Evolutionary conservation across 768 basidiomycete genomes (phyloP).

Genomic region (Chlorophyllum brunneum): DNA sequence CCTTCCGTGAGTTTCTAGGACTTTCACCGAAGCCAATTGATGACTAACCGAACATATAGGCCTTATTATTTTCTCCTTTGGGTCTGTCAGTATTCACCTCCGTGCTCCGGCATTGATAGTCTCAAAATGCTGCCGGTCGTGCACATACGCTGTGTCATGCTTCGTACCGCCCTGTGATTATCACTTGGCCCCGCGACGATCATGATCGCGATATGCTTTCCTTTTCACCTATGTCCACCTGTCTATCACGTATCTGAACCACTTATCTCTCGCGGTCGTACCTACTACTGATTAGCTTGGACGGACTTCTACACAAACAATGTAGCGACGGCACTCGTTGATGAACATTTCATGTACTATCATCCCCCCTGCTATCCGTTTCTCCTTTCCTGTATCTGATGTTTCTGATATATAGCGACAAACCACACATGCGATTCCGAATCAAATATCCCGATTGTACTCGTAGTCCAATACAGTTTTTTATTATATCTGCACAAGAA

Average conservation of each 20-base stretch:
- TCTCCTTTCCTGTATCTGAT: no score
- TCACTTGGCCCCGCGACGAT: constrained; percentile 59
- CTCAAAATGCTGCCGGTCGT: constrained; percentile 31
- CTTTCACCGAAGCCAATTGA: constrained; percentile 1
- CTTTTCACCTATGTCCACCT: constrained; percentile 19
- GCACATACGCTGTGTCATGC: constrained; percentile 59
- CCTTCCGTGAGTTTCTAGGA: constrained; percentile 7
- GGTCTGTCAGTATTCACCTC: constrained; percentile 23
- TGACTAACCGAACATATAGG: no score
- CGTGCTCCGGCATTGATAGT: background rate
- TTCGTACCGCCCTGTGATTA: constrained; percentile 56
- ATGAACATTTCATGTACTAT: constrained; percentile 6
- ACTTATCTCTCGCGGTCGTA: constrained; percentile 9
- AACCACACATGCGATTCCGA: no score
- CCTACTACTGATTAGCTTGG: constrained; percentile 7
- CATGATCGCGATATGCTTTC: constrained; percentile 55
- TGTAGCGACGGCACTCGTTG: background rate
- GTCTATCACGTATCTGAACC: constrained; percentile 23
- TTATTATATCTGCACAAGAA: no score
- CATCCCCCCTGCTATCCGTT: background rate
- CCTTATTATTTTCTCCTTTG: constrained; percentile 21
- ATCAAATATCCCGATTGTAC: no score
- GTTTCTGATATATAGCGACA: no score
- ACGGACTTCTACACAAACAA: background rate
- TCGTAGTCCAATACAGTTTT: no score